phyloP scores from a whole-genome alignment of 495 filamentous ascomycete genomes.

The Penicillium diatomitis region DNA sequence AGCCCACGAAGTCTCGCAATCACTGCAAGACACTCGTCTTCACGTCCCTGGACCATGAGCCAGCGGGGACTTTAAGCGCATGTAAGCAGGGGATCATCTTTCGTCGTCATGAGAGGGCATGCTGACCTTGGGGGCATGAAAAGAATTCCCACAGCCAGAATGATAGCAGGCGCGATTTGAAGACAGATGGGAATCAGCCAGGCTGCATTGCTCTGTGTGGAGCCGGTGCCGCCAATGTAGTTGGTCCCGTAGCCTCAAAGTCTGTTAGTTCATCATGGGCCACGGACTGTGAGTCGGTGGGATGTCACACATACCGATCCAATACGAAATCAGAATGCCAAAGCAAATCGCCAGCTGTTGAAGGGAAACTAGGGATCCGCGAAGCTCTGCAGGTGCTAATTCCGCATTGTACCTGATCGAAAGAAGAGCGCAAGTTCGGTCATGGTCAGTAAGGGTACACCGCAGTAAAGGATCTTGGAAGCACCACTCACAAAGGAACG shows the following conservation, averaged over 20 bases:
- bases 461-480: too few species aligned
- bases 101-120: too few species aligned
- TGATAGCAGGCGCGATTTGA: conserved; percentile 33
- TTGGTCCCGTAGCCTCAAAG: conserved; percentile 10
- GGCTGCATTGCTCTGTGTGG: conserved; percentile 25
- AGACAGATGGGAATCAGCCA: conserved; percentile 43
- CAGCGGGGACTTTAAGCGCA: neutral
- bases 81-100: neutral
- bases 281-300: neutral
- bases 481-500: conserved; percentile 47
- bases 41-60: conserved; percentile 8
- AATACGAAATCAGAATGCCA: conserved; percentile 59
- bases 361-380: conserved; percentile 59
- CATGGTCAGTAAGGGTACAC: neutral
- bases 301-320: conserved; percentile 8
- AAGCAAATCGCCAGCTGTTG: conserved; percentile 60
- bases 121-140: conserved; percentile 23
- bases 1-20: conserved; percentile 53
- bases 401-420: conserved; percentile 24
- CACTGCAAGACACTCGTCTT: conserved; percentile 30
- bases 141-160: conserved; percentile 34
- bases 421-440: neutral
- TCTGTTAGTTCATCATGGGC: neutral
- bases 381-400: conserved; percentile 58
- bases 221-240: conserved; percentile 35